Evolutionary conservation across 2,329 filamentous ascomycete species (phyloP), one percentile per base, ranked within the genome.

Genomic region (Cercospora nicotianae): DNA sequence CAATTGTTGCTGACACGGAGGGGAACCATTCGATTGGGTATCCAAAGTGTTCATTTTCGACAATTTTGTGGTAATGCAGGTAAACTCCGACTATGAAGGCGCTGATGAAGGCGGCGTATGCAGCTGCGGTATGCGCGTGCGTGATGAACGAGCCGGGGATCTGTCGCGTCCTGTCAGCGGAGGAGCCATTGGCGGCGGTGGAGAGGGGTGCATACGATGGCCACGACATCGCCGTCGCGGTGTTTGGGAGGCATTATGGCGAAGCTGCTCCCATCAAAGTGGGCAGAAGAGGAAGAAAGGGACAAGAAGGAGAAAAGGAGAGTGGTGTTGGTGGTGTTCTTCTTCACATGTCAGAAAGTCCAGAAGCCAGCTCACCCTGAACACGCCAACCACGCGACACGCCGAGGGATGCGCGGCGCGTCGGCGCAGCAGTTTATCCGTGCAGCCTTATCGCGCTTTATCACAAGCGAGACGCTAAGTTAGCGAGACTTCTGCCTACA

Each of bases 21-120:
- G 78, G 78, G 55, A 80, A 80, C 78, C 78, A 80, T 73, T 80
- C 78, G 63, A 77, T 70, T 2, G 78, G 78, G 78, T 96, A 97
- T 74, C 93, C 93, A 62, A 69, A 76, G 70, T 75, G 70, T 69
- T 99, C 93, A 81, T 99, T 99, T 81, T 97, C 86, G 65, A 99
- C 95, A 74, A 99, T 99, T 84, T 99, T 99, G 77, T 91, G 87
- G 82, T 95, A 98, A 82, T 99, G 95, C 60, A 99, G 86, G 65
- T 85, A 83, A 79, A 82, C 71, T 78, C 94, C 94, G 69, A 96
- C 89, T 65, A 94, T 79, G 72, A 98, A 84, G 68, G 94, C 94
- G 78, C 92, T 93, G 71, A 96, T 72, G 78, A 98, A 98, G 66
- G 94, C 94, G 76, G 87, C 82, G 80, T 97, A 98, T 68, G 93